Conservation (phyloP, 768 basidiomycete species). For the Tricholoma matsutake region DNA sequence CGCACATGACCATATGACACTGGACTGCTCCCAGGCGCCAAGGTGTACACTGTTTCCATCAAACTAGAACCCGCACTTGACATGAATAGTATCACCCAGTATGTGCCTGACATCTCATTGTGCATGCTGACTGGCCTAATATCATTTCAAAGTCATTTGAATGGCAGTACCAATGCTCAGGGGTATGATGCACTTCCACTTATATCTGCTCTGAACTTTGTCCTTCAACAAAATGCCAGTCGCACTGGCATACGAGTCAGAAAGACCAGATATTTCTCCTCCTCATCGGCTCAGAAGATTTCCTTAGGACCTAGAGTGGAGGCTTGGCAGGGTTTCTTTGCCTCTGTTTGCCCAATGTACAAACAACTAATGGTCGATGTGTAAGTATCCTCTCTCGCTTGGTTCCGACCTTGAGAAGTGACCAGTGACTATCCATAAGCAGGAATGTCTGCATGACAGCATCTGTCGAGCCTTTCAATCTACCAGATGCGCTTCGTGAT, state of each 20-base stretch:
- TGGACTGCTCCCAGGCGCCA: conserved; percentile 30
- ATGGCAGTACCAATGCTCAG: conserved; percentile 40
- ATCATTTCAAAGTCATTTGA: conserved; percentile 43
- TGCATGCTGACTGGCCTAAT: too few species aligned
- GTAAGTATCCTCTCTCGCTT: conserved; percentile 25
- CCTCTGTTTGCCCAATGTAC: conserved; percentile 47
- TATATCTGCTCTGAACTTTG: conserved; percentile 57
- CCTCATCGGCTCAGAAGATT: conserved; percentile 19
- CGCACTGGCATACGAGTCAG: conserved; percentile 49
- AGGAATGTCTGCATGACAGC: conserved; percentile 57
- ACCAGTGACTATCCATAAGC: not conserved
- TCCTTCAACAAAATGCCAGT: conserved; percentile 48
- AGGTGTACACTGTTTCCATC: too few species aligned
- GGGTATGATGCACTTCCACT: conserved; percentile 49
- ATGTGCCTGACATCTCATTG: too few species aligned
- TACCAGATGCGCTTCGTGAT: conserved; percentile 53
- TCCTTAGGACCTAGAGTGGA: conserved; percentile 33
- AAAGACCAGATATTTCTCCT: conserved; percentile 56
- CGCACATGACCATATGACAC: conserved; percentile 48
- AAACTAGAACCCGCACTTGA: too few species aligned
- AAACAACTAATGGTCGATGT: conserved; percentile 58
- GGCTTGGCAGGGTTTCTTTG: too few species aligned
- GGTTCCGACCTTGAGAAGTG: not conserved
- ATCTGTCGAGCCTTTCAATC: conserved; percentile 56
- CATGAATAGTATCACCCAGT: too few species aligned